These are phyloP conservation scores for Leucocoprinus leucothites DNA, from an alignment of 768 basidiomycete genomes.

Conservation along the genomic window DNA sequence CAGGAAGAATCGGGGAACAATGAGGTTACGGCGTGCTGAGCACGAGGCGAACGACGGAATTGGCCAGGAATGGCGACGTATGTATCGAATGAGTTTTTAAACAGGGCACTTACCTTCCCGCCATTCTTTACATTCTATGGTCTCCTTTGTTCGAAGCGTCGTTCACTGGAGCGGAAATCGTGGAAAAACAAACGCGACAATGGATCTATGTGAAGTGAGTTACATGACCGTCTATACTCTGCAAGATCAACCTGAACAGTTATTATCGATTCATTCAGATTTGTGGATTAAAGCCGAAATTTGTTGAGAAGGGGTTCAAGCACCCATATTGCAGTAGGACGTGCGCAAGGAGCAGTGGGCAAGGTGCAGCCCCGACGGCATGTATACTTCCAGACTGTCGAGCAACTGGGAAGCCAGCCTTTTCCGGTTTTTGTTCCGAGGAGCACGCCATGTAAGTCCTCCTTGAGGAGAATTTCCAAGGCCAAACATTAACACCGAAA, in stretches of 20 bases:
- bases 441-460: constrained; percentile 51
- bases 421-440: constrained; percentile 56
- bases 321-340: constrained; percentile 62
- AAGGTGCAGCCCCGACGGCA: constrained; percentile 32
- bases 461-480: constrained; percentile 1
- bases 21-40: constrained; percentile 33
- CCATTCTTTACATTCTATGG: constrained; percentile 27
- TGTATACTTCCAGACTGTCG: constrained; percentile 53
- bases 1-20: constrained; percentile 22
- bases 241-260: background rate
- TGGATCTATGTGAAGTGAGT: constrained; percentile 48
- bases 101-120: constrained; percentile 17
- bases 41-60: constrained; percentile 28
- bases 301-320: constrained; percentile 53
- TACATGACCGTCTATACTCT: background rate
- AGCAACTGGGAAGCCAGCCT: constrained; percentile 45
- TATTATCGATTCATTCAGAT: constrained; percentile 31
- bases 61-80: constrained; percentile 12
- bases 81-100: constrained; percentile 14
- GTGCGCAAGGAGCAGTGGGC: constrained; percentile 47
- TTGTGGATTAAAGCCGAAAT: constrained; percentile 60
- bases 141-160: constrained; percentile 38
- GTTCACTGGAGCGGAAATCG: constrained; percentile 33
- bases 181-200: constrained; percentile 23
- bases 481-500: constrained; percentile 5